Evolutionary conservation across 108 stramenopile species (phyloP).

Genomic region (Cyclotella kingstonii): DNA sequence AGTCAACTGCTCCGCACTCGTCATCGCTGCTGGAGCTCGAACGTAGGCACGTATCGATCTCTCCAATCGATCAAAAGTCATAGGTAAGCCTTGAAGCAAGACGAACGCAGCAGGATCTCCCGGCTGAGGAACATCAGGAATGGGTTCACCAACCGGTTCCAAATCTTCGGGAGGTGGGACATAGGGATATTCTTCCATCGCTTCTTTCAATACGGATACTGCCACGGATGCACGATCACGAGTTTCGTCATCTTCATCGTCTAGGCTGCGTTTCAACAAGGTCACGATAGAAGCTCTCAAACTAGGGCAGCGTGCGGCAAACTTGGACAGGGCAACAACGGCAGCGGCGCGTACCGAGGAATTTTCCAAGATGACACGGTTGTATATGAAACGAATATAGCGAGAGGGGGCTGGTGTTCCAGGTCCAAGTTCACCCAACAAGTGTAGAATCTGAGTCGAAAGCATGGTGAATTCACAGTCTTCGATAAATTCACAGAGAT

Average conservation of each 20-base stretch:
- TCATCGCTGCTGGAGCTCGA: constrained; percentile 49
- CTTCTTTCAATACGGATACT: constrained; percentile 55
- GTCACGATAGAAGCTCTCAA: constrained; percentile 74
- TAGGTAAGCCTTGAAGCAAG: constrained; percentile 67
- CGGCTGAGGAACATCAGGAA: constrained; percentile 37
- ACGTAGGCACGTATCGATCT: constrained; percentile 67
- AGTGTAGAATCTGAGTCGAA: constrained; percentile 72
- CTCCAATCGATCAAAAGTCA: constrained; percentile 77
- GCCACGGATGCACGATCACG: constrained; percentile 78
- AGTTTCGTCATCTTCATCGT: constrained; percentile 91
- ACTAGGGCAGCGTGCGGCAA: constrained; percentile 73
- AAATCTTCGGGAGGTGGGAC: constrained; percentile 26
- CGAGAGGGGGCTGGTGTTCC: constrained; percentile 59
- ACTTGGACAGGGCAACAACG: constrained; percentile 77
- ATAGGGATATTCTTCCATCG: constrained; percentile 42
- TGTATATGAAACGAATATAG: constrained; percentile 93
- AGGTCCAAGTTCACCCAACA: constrained; percentile 80
- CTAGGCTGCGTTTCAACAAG: constrained; percentile 67
- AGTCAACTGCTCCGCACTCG: constrained; percentile 51
- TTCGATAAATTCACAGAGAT: constrained; percentile 93
- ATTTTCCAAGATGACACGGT: constrained; percentile 88
- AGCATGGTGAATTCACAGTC: constrained; percentile 88
- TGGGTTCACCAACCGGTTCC: constrained; percentile 34
- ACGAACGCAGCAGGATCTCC: constrained; percentile 48
- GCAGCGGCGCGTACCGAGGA: constrained; percentile 86